Evolutionary conservation across 169 alveolate species (phyloP).

Genomic region (Plasmodium gonderi): DNA sequence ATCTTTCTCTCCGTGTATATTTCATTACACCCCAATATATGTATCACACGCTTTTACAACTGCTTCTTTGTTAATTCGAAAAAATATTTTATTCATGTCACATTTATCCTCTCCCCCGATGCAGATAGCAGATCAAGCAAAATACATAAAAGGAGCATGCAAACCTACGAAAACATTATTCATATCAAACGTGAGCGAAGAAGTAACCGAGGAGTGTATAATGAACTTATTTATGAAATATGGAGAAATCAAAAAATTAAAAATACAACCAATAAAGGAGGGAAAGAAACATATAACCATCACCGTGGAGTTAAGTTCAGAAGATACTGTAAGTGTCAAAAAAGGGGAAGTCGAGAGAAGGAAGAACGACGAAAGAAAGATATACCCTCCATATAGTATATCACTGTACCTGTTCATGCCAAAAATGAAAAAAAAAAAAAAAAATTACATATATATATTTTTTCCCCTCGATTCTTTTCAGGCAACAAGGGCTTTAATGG

Average conservation of each 20-base stretch:
- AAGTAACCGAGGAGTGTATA: conserved; percentile 76
- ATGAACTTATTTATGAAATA: conserved; percentile 53
- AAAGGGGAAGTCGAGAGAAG: neutral
- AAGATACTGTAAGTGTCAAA: conserved; percentile 27
- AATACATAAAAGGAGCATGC: conserved; percentile 81
- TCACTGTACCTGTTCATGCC: neutral
- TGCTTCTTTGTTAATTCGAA: no score
- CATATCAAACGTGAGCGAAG: conserved; percentile 78
- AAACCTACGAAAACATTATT: conserved; percentile 80
- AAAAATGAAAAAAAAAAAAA: neutral
- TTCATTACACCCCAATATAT: no score
- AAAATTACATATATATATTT: neutral
- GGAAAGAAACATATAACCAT: conserved; percentile 44
- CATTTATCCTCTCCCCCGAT: neutral
- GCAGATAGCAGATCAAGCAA: conserved; percentile 77
- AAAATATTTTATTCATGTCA: neutral
- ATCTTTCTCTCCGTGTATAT: no score
- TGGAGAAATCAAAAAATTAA: conserved; percentile 72
- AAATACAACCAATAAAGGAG: conserved; percentile 53
- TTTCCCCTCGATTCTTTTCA: conserved; percentile 12
- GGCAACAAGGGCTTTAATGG: conserved; percentile 81
- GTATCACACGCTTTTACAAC: neutral
- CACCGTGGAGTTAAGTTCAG: conserved; percentile 52
- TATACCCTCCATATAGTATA: neutral
- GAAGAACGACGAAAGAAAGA: neutral